These are phyloP conservation scores for Protomyces pachydermus DNA, from an alignment of 1,139 yeast genomes.

Conservation along the genomic window DNA sequence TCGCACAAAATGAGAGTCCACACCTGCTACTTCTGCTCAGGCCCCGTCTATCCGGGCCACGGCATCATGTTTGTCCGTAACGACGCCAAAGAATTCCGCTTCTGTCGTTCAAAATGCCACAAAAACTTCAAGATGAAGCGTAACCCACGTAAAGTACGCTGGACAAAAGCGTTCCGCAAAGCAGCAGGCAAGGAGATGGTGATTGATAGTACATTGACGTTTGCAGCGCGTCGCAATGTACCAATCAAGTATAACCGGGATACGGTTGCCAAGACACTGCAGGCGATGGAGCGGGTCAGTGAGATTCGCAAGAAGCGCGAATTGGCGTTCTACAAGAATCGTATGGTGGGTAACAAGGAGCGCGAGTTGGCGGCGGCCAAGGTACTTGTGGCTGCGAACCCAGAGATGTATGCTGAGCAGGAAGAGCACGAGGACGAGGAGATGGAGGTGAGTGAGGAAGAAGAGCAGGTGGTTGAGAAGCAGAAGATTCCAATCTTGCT, in stretches of 20 bases:
- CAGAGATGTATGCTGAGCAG: slow-evolving; percentile 91
- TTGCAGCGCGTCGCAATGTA: slow-evolving; percentile 94
- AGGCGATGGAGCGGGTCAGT: slow-evolving; percentile 93
- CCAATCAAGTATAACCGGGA: slow-evolving; percentile 98
- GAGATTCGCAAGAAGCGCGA: slow-evolving; percentile 95
- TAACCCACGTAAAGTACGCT: slow-evolving; percentile 87
- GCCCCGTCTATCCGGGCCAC: slow-evolving; percentile 95
- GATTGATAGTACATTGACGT: slow-evolving; percentile 91
- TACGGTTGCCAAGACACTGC: slow-evolving; percentile 84
- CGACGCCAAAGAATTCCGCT: slow-evolving; percentile 94
- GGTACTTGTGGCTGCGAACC: slow-evolving; percentile 80
- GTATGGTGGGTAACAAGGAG: slow-evolving; percentile 97
- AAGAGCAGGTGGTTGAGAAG: slow-evolving; percentile 47
- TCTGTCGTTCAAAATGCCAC: slow-evolving; percentile 97
- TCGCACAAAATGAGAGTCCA: slow-evolving; percentile 68
- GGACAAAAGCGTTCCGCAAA: slow-evolving; percentile 99
- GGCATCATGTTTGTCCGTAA: slow-evolving; percentile 98
- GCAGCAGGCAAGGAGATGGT: slow-evolving; percentile 99
- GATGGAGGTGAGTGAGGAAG: slow-evolving; percentile 47
- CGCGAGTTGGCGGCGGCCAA: slow-evolving; percentile 77
- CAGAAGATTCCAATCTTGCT: slow-evolving; percentile 36
- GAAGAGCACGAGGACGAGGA: slow-evolving; percentile 54
- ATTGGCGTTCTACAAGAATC: slow-evolving; percentile 96
- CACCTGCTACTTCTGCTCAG: slow-evolving; percentile 94
- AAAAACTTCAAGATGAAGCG: slow-evolving; percentile 96